Base-by-base conservation (phyloP, 495 filamentous ascomycete species). In the Entonaema liquescens region DNA sequence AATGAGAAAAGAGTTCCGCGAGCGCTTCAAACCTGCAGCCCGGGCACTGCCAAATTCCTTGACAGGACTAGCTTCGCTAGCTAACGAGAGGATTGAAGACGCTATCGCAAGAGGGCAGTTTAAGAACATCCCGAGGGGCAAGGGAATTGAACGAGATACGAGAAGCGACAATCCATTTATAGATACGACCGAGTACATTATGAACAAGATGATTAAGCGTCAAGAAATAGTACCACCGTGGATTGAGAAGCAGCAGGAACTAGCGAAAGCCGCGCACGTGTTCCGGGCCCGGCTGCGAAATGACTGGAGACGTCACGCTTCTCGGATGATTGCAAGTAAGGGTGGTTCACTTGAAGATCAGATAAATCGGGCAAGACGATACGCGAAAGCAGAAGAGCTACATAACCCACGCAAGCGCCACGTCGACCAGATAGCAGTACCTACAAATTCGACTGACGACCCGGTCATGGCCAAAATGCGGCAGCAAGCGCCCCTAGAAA, bases 161-260 rank as follows among this genome's bases (percentile, higher is more conserved):
- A 90, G 93, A 73, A 92, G 92, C 2, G 90, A 89, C 67, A 95
- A 89, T 74, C 93, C 96, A 0, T 99, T 95, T 76, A 85, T 98
- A 35, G 94, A 98, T 77, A 98, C 95, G 1, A 98, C 96, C 0
- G 95, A 97, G 79, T 98, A 97, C 77, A 92, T 98, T 71, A 90
- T 99, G 90, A 99, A 99, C 78, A 97, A 96, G 81, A 98, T 98
- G 76, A 98, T 99, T 68, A 91, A 98, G 80, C 91, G 92, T 61
- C 95, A 99, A 77, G 95, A 92, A 9, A 89, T 93, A 49, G 89
- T 91, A 3, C 91, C 91, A 0, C 91, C 90, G 0, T 93, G 91
- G 96, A 98, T 99, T 54, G 95, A 98, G 78, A 98, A 98, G 76
- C 95, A 99, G 78, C 95, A 98, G 77, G 94, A 98, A 72, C 82